A percentile compares a stretch with the other conserved stretches of the same genome.
Conservation (phyloP, 2,329 filamentous ascomycete genomes). For the Fusarium verrucosum region DNA sequence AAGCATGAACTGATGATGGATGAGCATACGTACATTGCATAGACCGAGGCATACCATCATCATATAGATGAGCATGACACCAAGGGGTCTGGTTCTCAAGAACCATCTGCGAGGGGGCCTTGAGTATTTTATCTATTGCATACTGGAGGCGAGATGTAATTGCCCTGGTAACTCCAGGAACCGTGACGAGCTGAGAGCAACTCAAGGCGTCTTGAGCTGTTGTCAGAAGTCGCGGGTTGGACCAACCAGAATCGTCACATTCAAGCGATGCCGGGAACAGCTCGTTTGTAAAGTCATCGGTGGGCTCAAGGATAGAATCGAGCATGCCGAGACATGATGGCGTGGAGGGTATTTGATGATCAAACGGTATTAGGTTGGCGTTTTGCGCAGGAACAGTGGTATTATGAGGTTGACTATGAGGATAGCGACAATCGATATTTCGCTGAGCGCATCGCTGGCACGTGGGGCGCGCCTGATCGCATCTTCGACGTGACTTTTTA, state of each 20-base stretch:
- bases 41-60: not conserved
- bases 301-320: not conserved
- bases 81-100: not conserved
- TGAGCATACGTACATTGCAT: not conserved
- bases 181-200: not conserved
- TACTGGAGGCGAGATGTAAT: not conserved
- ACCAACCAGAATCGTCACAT: not conserved
- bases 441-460: conserved; percentile 4
- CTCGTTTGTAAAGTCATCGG: not conserved
- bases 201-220: not conserved
- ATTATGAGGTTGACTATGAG: too few species aligned
- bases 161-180: not conserved
- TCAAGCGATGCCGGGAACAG: not conserved
- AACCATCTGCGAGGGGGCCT: not conserved
- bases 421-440: conserved; percentile 1
- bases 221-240: fast-evolving
- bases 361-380: fast-evolving
- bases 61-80: not conserved
- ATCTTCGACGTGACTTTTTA: not conserved
- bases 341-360: fast-evolving
- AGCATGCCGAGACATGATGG: not conserved
- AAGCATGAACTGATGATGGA: too few species aligned
- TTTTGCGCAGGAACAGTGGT: not conserved
- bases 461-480: not conserved
- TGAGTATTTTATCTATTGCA: not conserved